Evolutionary conservation across 2,329 filamentous ascomycete genomes (phyloP), one percentile per base, ranked within the genome.

Genomic region (Amesomyces nigricolor): DNA sequence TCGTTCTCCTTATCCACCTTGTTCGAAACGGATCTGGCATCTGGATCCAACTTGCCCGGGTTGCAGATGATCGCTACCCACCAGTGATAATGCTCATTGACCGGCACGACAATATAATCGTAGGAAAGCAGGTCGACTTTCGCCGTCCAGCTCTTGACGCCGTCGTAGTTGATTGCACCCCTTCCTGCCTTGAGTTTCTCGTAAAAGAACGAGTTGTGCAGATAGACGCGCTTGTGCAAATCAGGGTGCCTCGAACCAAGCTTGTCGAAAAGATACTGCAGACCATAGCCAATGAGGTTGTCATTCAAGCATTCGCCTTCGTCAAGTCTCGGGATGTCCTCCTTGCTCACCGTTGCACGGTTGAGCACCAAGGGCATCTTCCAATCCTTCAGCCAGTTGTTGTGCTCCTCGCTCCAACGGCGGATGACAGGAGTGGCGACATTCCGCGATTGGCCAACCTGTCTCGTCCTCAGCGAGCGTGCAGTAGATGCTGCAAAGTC

Each of bases 31-130:
- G 35, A 32, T 50, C 50, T 43, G 14, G 44, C 52, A 17, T 59
- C 57, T 2, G 67, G 68, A 7, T 82, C 66, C 19, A 94, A 76
- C 50, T 79, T 84, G 3, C 83, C 80, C 2, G 92, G 79, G 65
- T 99, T 96, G 78, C 90, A 96, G 51, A 99, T 92, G 54, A 99
- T 92, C 13, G 90, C 91, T 61, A 97, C 75, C 71, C 94, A 97
- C 94, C 95, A 99, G 70, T 99, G 94, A 1, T 77, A 73, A 62
- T 83, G 77, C 67, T 96, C 88, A 64, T 96, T 95, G 68, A 99
- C 89, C 0, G 94, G 94, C 6, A 99, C 87, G 10, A 97, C 79
- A 56, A 97, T 85, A 68, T 91, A 96, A 67, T 96, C 89, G 63
- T 89, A 91, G 5, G 78, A 80, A 65, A 97, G 89, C 8, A 99